These are phyloP conservation scores for Aspergillus ochraceus DNA, from an alignment of 2,329 filamentous ascomycete genomes.

Conservation along the genomic window DNA sequence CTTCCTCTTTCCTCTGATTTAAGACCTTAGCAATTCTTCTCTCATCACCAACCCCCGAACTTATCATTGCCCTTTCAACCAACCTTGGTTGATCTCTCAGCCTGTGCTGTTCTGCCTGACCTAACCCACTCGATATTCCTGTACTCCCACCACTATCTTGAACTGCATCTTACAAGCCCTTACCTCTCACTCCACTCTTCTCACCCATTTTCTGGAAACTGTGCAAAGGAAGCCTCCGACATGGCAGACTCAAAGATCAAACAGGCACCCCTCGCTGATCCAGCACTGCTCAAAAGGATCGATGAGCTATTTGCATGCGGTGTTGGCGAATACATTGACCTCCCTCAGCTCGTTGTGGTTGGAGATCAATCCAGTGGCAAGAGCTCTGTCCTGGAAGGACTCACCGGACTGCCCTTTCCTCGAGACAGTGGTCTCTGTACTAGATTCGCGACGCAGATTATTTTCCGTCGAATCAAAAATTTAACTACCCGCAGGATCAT, in stretches of 20 bases:
- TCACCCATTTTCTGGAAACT: no score
- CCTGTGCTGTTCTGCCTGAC: no score
- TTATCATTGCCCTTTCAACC: no score
- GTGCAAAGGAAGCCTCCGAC: no score
- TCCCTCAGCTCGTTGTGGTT: constrained; percentile 39
- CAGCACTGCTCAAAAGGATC: constrained; percentile 32
- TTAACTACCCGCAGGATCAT: constrained; percentile 20
- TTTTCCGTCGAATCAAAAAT: constrained; percentile 31
- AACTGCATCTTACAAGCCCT: no score
- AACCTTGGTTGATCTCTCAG: no score
- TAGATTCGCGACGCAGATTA: constrained; percentile 50
- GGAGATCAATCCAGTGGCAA: constrained; percentile 45
- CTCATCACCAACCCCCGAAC: no score
- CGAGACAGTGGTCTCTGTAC: constrained; percentile 43
- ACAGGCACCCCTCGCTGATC: constrained; percentile 15
- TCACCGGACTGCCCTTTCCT: constrained; percentile 32
- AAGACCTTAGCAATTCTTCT: no score
- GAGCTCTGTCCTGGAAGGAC: constrained; percentile 32
- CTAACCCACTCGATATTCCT: no score
- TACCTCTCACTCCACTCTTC: no score
- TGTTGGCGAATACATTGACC: constrained; percentile 31
- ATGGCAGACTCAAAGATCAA: neutral
- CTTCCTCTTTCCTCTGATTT: no score
- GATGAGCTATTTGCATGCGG: constrained; percentile 37
- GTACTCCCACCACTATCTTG: no score